phyloP scores from a whole-genome alignment of 257 asterid species.

The Prunella vulgaris region DNA sequence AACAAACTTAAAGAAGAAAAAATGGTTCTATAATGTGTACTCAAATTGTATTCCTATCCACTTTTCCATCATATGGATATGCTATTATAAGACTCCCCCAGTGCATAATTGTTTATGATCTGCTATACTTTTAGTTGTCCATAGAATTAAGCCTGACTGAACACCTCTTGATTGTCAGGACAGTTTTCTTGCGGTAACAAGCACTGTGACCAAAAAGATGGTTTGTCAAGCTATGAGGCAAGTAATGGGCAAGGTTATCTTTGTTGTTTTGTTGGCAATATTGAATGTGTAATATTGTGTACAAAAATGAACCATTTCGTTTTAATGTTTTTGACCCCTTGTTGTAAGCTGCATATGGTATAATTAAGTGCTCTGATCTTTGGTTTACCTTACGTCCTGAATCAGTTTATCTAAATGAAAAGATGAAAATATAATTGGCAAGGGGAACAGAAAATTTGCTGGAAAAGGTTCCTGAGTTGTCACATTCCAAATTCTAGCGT shows the following conservation, averaged over 20 bases:
- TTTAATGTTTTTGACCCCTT: not conserved
- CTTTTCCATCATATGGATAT: not conserved
- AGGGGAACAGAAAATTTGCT: not conserved
- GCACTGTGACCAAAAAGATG: conserved; percentile 65
- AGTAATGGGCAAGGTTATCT: conserved; percentile 33
- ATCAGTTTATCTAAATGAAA: not conserved
- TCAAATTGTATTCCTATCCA: not conserved
- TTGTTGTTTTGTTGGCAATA: conserved; percentile 5
- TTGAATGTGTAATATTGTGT: conserved; percentile 12
- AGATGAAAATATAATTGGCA: not conserved
- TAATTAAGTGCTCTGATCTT: not conserved
- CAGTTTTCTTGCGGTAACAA: conserved; percentile 95
- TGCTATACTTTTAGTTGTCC: not conserved
- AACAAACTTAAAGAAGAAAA: not conserved
- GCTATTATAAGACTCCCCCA: not conserved
- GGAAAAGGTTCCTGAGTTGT: not conserved
- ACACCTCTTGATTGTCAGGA: conserved; percentile 55
- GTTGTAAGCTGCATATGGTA: not conserved
- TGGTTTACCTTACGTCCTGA: not conserved
- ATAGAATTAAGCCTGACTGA: conserved; percentile 26
- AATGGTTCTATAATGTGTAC: not conserved
- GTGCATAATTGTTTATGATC: not conserved
- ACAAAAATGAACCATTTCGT: not conserved
- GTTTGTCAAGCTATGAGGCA: conserved; percentile 92
- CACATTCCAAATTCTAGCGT: conserved; percentile 3